Base-by-base conservation (phyloP, 371 early-diverging fungal species). In the Rhizopus delemar region DNA sequence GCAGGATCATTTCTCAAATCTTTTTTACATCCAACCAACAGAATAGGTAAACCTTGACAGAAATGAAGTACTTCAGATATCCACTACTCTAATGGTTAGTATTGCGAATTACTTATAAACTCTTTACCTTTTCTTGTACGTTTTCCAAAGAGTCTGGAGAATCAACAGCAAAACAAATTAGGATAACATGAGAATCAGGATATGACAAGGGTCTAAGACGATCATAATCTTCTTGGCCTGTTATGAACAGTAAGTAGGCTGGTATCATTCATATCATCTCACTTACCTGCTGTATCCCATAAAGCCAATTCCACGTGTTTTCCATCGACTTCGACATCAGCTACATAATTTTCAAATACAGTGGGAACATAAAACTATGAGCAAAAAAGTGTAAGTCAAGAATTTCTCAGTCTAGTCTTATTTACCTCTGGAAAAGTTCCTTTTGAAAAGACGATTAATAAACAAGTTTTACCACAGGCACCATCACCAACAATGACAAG, bases 401-500 rank as follows among this genome's bases (percentile, higher is more conserved):
- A 38, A 5, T 38, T 28, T 22, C 6, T 11, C 15, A 11, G 35
- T 45, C 13, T 36, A 1, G 6, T 36, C 36, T 36, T 12, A 28
- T 58, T 22, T 75, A 91, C 93, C 82, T 90, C 89, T 52, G 97
- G 95, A 84, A 96, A 97, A 41, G 84, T 85, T 51, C 92, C 93
- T 77, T 88, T 91, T 57, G 91, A 88, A 65, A 91, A 95, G 68
- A 93, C 93, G 73, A 95, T 95, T 65, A 96, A 85, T 70, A 96
- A 80, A 74, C 93, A 93, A 35, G 97, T 97, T 80, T 97, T 97
- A 67, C 97, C 98, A 74, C 95, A 93, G 53, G 94, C 94, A 82
- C 95, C 96, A 73, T 96, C 97, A 52, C 97, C 97, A 55, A 97
- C 95, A 73, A 94, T 92, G 54, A 96, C 97, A 65, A 97, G 85